Base-by-base conservation (phyloP, 768 basidiomycete genomes). In the Lactarius evosmus region DNA sequence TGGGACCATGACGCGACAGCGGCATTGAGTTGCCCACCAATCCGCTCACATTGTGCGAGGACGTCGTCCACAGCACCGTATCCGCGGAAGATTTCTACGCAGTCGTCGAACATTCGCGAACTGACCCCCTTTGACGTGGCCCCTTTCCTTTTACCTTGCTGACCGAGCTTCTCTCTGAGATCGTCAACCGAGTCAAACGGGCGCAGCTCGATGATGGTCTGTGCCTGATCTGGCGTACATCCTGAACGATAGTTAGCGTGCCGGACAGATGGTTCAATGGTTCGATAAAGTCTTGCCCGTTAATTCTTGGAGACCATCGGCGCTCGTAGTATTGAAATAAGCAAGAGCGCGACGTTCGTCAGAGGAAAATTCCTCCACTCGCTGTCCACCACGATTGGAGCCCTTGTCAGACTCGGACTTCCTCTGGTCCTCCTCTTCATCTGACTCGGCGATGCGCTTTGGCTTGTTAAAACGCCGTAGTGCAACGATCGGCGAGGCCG, bases 61-160 rank as follows among this genome's bases (percentile, higher is more conserved):
- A 98, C 87, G 65, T 80, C 84, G 74, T 99, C 97, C 60, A 98
- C 95, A 40, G 87, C 84, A 12, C 86, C 85, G 70, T 96, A 98
- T 8, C 90, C 92, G 60, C 83, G 77, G 72, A 98, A 88, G 69
- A 97, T 90, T 44, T 85, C 81, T 60, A 85, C 84, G 73, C 91
- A 95, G 68, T 95, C 93, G 71, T 96, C 93, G 72, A 98, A 93
- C 74, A 98, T 81, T 61, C 89, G 85, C 64, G 91, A 82, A 66
- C 93, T 95, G 70, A 99, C 86, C 25, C 96, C 95, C 4, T 78
- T 81, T 9, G 88, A 85, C 9, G 87, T 86, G 3, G 86, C 84
- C 71, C 93, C 95, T 78, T 92, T 95, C 78, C 87, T 91, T n/a
- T 87, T 89, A 51, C 64, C 59, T 27, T 65, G 64, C 74, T 91